A percentile compares a stretch with the other conserved stretches of the same genome.
phyloP scores from a whole-genome alignment of 108 stramenopile genomes.

The Skeletonema grethae region DNA sequence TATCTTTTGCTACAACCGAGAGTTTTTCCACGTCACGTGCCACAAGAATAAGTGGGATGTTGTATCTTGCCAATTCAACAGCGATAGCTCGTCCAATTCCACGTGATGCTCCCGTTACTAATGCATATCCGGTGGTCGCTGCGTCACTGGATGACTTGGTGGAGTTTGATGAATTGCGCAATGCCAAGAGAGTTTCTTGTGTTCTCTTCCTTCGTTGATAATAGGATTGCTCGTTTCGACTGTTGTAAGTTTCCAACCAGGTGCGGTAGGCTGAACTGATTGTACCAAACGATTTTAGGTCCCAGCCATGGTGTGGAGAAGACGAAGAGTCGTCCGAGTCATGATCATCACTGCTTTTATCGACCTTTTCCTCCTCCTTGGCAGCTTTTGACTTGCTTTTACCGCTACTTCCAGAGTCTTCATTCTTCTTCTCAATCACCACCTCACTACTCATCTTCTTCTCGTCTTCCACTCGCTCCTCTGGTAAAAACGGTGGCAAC shows the following conservation, averaged over 20 bases:
- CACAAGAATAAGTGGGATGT: conserved; percentile 82
- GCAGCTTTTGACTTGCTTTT: conserved; percentile 6
- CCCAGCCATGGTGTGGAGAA: conserved; percentile 33
- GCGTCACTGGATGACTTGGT: conserved; percentile 10
- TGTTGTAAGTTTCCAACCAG: conserved; percentile 41
- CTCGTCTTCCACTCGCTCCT: conserved; percentile 38
- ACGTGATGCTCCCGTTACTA: conserved; percentile 83
- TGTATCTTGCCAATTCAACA: conserved; percentile 83
- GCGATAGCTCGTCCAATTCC: conserved; percentile 86
- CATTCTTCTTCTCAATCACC: background rate
- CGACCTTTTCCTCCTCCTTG: conserved; percentile 8
- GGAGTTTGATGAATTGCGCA: conserved; percentile 29
- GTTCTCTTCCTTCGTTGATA: conserved; percentile 34
- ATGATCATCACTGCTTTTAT: background rate
- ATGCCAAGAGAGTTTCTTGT: conserved; percentile 49
- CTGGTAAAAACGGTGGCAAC: conserved; percentile 80
- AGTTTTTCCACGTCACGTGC: conserved; percentile 72
- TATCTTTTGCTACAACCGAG: conserved; percentile 65
- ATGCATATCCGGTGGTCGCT: conserved; percentile 59
- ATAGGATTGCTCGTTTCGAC: conserved; percentile 11
- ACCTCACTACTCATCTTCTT: background rate
- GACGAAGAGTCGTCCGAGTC: background rate
- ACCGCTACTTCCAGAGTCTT: background rate
- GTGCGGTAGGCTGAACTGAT: conserved; percentile 37
- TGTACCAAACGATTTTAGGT: conserved; percentile 44